Percentiles rank a stretch among this genome's conserved stretches.
These are phyloP conservation scores for Aureobasidium sp. DNA, from an alignment of 2,329 filamentous ascomycete species.

Conservation along the genomic window DNA sequence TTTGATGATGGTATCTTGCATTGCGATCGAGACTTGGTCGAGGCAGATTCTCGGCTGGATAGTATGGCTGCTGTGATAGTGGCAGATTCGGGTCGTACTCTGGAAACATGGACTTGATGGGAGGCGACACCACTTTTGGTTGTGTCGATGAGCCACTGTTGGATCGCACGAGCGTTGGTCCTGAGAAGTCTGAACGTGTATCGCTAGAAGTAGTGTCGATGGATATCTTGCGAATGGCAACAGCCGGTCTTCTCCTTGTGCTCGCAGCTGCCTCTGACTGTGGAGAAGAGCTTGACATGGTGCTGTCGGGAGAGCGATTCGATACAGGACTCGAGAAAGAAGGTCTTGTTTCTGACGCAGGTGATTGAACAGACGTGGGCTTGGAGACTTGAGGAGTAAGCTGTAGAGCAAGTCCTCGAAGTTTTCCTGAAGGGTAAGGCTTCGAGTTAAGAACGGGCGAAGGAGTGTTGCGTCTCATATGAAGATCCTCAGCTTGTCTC, in stretches of 20 bases:
- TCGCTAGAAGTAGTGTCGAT: background rate
- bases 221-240: background rate
- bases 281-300: background rate
- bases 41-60: constrained; percentile 32
- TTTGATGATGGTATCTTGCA: background rate
- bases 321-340: background rate
- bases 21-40: background rate
- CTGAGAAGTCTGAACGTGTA: background rate
- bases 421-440: background rate
- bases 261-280: background rate
- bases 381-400: background rate
- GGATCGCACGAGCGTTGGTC: constrained; percentile 8
- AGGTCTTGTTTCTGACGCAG: background rate
- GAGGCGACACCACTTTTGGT: constrained; percentile 24
- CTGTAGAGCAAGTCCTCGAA: constrained; percentile 5
- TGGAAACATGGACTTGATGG: constrained; percentile 66
- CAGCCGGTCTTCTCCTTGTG: background rate
- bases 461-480: background rate
- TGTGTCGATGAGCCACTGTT: constrained; percentile 9
- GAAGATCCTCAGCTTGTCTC: background rate
- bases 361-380: background rate
- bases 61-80: constrained; percentile 61
- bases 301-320: background rate
- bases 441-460: background rate
- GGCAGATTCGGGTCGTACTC: constrained; percentile 61